Base-by-base conservation (phyloP, 2,329 filamentous ascomycete species). In the Penicillium sp. region DNA sequence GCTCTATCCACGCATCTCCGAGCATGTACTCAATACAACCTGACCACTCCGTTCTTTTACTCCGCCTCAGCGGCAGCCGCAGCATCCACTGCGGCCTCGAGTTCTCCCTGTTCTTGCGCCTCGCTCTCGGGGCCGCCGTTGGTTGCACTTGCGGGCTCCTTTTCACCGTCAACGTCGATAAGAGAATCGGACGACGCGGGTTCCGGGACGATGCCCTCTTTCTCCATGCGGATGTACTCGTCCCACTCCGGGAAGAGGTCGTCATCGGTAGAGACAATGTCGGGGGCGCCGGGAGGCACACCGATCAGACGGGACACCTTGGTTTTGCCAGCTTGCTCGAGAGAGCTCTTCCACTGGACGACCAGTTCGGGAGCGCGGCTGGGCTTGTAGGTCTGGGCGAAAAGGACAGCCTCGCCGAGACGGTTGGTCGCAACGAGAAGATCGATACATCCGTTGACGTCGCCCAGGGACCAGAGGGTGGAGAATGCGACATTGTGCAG, bases 211-310 rank as follows among this genome's bases (percentile, higher is more conserved):
- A 76, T 78, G 3, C 87, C 87, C 61, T 90, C 84, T 51, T 79
- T 81, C 75, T 97, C 93, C 54, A 95, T 68, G 64, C 81, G 79
- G 60, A 97, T 67, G 77, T 89, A 96, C 70, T 93, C 87, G 4
- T 95, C 88, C 93, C 93, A 98, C 64, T 96, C 89, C 0, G 92
- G 92, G 74, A 98, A 98, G 60, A 98, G 79, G 2, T 95, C 91
- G 35, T 87, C 87, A 53, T 83, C 80, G 6, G 76, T 75, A 12
- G 59, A 55, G n/a, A 57, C 50, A 31, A 62, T 53, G 52, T 79
- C 78, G 2, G 72, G 73, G 52, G 90, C 88, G 60, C 88, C 85
- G 0, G 83, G 87, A 0, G 93, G 93, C 0, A 89, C 80, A 53
- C 88, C 92, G 46, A 98, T 81, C 44, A 90, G 78, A 73, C 92